Conservation (phyloP, 768 basidiomycete genomes). For the Pleurotus sapidus region DNA sequence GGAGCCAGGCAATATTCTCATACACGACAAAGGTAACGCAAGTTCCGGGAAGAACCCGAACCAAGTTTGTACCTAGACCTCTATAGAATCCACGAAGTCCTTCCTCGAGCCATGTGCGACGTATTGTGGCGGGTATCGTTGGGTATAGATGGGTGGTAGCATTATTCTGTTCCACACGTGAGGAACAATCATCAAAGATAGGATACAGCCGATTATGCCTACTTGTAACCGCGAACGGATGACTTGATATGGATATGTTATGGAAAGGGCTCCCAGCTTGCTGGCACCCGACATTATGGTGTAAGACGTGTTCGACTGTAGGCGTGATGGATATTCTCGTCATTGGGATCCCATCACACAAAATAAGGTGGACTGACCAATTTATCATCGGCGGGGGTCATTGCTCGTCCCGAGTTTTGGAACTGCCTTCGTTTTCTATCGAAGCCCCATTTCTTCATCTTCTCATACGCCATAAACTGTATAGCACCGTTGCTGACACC, state of each 20-base stretch:
- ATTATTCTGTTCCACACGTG: conserved; percentile 48
- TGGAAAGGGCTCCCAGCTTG: conserved; percentile 77
- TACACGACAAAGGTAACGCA: conserved; percentile 99
- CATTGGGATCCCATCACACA: background rate
- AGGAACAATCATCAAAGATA: background rate
- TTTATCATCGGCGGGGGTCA: conserved; percentile 77
- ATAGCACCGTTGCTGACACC: conserved; percentile 94
- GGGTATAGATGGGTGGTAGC: conserved; percentile 69
- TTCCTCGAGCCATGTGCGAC: conserved; percentile 78
- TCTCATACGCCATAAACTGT: conserved; percentile 95
- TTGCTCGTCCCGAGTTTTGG: conserved; percentile 56
- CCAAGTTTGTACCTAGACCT: conserved; percentile 89
- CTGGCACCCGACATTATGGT: conserved; percentile 90
- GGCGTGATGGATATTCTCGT: conserved; percentile 1
- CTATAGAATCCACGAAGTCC: conserved; percentile 89
- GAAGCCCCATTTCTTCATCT: conserved; percentile 90
- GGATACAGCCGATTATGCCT: conserved; percentile 15
- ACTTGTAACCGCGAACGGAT: conserved; percentile 93
- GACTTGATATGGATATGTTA: conserved; percentile 98
- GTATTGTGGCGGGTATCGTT: conserved; percentile 78
- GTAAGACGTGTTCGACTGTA: conserved; percentile 86
- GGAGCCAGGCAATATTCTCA: conserved; percentile 84
- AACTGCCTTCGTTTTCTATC: conserved; percentile 69
- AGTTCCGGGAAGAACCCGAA: conserved; percentile 94
- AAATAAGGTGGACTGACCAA: conserved; percentile 52